A percentile compares a stretch with the other conserved stretches of the same genome.
Conservation (phyloP, 495 filamentous ascomycete species). For the Hypoxylon rickii region DNA sequence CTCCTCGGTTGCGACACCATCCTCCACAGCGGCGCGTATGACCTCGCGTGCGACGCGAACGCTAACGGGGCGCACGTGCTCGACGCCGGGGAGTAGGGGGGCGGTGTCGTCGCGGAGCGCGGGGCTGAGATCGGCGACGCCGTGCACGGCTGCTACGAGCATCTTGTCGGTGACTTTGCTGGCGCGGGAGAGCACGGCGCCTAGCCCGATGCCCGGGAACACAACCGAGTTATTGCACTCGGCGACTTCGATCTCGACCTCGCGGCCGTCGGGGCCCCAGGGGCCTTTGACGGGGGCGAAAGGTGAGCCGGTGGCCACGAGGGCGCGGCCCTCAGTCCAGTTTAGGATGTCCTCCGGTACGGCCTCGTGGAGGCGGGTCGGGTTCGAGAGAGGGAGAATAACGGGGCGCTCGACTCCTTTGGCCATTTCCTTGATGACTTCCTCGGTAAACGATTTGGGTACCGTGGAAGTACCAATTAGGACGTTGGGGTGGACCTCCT, state of each 20-base stretch:
- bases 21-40: conserved; percentile 70
- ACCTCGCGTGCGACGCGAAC: conserved; percentile 79
- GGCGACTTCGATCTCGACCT: conserved; percentile 66
- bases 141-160: conserved; percentile 78
- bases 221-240: conserved; percentile 92
- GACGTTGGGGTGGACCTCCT: conserved; percentile 76
- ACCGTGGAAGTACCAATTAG: conserved; percentile 84
- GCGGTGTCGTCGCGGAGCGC: conserved; percentile 56
- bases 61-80: conserved; percentile 73
- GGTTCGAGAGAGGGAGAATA: conserved; percentile 85
- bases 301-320: conserved; percentile 86
- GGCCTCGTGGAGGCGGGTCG: conserved; percentile 83
- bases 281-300: conserved; percentile 75
- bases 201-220: conserved; percentile 86
- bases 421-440: conserved; percentile 79
- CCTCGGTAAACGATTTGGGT: conserved; percentile 77
- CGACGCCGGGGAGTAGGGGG: conserved; percentile 76
- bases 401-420: conserved; percentile 75
- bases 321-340: conserved; percentile 78
- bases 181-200: conserved; percentile 69
- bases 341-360: conserved; percentile 73
- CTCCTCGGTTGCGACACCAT: conserved; percentile 64
- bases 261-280: conserved; percentile 57
- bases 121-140: conserved; percentile 71
- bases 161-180: conserved; percentile 72